phyloP scores from a whole-genome alignment of 257 asterid species.

The Solanum etuberosum region DNA sequence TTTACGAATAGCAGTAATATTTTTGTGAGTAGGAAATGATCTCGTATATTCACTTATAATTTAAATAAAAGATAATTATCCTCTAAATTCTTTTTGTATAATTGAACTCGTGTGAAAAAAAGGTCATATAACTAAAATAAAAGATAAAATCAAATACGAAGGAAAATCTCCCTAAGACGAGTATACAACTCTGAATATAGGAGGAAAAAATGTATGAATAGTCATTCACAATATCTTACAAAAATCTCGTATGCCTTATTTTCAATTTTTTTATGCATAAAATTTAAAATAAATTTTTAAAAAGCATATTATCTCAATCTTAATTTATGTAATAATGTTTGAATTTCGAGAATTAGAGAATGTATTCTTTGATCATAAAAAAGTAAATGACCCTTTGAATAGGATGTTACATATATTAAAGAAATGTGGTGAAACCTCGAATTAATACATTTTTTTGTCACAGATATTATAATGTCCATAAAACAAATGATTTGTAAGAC shows the following conservation, averaged over 20 bases:
- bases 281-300: too few species aligned
- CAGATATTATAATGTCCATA: background rate
- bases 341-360: background rate
- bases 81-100: too few species aligned
- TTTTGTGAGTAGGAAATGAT: too few species aligned
- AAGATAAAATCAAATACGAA: background rate
- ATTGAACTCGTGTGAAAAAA: too few species aligned
- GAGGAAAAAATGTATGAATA: background rate
- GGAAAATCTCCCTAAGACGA: background rate
- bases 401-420: background rate
- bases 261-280: too few species aligned
- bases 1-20: too few species aligned
- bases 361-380: accelerated
- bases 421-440: background rate
- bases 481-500: background rate
- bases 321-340: too few species aligned
- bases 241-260: too few species aligned
- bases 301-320: too few species aligned
- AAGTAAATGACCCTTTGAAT: background rate
- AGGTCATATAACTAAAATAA: background rate
- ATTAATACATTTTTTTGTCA: background rate
- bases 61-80: too few species aligned
- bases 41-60: too few species aligned
- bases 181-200: background rate
- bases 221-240: background rate